Conservation (phyloP, 1,139 yeast species). For the Tardiomyces depauwii region DNA sequence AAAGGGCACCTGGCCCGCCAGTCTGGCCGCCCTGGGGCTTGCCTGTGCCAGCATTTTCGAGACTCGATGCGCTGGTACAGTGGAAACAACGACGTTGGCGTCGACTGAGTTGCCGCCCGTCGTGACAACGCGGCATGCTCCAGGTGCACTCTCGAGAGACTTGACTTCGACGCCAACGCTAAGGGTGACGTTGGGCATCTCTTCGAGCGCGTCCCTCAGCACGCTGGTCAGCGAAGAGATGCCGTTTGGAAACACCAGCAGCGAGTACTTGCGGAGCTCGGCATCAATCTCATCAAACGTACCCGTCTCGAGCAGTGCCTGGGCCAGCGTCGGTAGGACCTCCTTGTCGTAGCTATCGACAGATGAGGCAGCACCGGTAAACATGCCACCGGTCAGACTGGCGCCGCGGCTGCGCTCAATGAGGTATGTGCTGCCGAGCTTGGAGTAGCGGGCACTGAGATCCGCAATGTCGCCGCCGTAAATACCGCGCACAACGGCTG, state of each 20-base stretch:
- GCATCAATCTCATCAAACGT: neutral
- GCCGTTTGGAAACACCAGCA: constrained; percentile 16
- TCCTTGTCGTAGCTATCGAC: constrained; percentile 17
- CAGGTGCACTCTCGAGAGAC: constrained; percentile 1
- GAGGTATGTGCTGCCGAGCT: constrained; percentile 32
- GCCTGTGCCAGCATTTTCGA: constrained; percentile 8
- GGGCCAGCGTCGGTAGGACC: constrained; percentile 17
- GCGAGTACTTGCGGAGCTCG: constrained; percentile 3
- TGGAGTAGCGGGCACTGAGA: constrained; percentile 48
- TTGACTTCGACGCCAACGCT: constrained; percentile 17
- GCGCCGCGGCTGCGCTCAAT: constrained; percentile 56
- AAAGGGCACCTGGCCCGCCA: constrained; percentile 14
- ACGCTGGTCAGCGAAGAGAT: constrained; percentile 20
- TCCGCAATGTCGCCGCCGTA: constrained; percentile 75
- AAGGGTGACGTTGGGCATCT: constrained; percentile 32
- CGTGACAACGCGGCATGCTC: neutral
- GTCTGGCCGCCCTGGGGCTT: constrained; percentile 9
- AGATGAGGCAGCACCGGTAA: constrained; percentile 21
- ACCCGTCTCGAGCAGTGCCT: constrained; percentile 12
- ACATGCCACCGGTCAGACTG: constrained; percentile 32
- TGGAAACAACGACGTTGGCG: constrained; percentile 20
- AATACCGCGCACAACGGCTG: constrained; percentile 82
- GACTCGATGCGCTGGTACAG: constrained; percentile 16
- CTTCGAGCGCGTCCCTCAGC: constrained; percentile 30
- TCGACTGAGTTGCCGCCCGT: constrained; percentile 6